These are phyloP conservation scores for Rhodotorula sp. DNA, from an alignment of 1,284 basidiomycete species.

Conservation along the genomic window DNA sequence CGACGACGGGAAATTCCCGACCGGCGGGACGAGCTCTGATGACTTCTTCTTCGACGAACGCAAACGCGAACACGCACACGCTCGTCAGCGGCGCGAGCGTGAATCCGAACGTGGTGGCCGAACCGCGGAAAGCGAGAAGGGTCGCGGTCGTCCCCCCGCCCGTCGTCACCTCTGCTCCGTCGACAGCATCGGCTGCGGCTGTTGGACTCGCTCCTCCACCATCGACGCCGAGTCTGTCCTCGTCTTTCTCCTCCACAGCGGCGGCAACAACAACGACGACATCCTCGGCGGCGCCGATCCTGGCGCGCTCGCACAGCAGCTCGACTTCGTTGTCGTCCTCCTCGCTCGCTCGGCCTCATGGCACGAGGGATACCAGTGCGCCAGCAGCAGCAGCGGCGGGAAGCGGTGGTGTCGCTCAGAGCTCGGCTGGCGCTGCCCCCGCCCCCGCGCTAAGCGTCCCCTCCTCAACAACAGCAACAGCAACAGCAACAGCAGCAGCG, in stretches of 20 bases:
- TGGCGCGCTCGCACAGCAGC: not conserved
- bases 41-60: not conserved
- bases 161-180: not conserved
- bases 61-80: not conserved
- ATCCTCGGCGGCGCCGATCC: not conserved
- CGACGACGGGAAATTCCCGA: not conserved
- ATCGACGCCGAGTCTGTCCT: not conserved
- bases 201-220: not conserved
- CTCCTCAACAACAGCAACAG: not conserved
- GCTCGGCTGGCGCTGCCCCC: not conserved
- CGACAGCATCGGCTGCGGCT: not conserved
- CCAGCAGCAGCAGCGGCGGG: not conserved
- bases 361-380: not conserved
- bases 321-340: not conserved
- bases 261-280: not conserved
- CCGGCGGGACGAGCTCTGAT: not conserved
- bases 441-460: not conserved
- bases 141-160: slow-evolving; percentile 9
- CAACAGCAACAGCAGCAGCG: not conserved
- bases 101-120: not conserved
- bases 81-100: not conserved
- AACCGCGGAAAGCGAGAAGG: slow-evolving; percentile 19
- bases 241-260: not conserved
- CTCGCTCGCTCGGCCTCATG: not conserved
- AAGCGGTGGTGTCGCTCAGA: not conserved